phyloP scores from a whole-genome alignment of 805 yeast genomes.

The Candida andamanensis region DNA sequence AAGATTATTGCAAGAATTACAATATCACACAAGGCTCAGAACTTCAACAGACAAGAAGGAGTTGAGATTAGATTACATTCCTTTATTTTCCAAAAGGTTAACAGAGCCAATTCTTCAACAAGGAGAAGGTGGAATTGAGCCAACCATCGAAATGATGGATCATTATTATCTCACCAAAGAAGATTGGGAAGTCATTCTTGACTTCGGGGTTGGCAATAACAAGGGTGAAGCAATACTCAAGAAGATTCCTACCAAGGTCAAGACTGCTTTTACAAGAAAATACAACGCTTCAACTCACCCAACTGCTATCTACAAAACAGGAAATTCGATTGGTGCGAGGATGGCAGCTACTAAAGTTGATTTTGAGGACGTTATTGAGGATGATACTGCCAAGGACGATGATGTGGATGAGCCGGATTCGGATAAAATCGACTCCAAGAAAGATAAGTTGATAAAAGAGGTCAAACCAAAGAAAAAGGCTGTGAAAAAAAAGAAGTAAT shows the following conservation, averaged over 20 bases:
- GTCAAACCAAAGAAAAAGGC: constrained; percentile 33
- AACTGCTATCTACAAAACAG: constrained; percentile 73
- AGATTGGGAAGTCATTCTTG: constrained; percentile 88
- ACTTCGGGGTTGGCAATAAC: constrained; percentile 65
- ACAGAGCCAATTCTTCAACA: constrained; percentile 50
- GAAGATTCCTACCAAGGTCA: constrained; percentile 69
- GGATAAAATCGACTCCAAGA: constrained; percentile 46
- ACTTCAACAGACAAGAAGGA: constrained; percentile 74
- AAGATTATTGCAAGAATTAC: constrained; percentile 79
- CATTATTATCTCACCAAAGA: constrained; percentile 80
- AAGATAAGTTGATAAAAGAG: constrained; percentile 60
- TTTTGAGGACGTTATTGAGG: constrained; percentile 66
- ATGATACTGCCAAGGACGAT: constrained; percentile 42
- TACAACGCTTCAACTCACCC: constrained; percentile 81
- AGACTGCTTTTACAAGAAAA: constrained; percentile 79
- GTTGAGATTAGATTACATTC: constrained; percentile 71
- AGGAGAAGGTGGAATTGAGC: constrained; percentile 60
- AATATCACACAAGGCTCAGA: constrained; percentile 77
- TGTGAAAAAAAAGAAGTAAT: constrained; percentile 3
- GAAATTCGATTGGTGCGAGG: constrained; percentile 44
- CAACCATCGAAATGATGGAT: constrained; percentile 72
- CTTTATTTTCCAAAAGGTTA: constrained; percentile 54
- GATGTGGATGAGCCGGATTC: constrained; percentile 43
- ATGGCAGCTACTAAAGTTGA: constrained; percentile 43
- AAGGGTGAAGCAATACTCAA: constrained; percentile 44